These are phyloP conservation scores for Ogataea ramenticola DNA, from an alignment of 805 yeast genomes.

Conservation along the genomic window DNA sequence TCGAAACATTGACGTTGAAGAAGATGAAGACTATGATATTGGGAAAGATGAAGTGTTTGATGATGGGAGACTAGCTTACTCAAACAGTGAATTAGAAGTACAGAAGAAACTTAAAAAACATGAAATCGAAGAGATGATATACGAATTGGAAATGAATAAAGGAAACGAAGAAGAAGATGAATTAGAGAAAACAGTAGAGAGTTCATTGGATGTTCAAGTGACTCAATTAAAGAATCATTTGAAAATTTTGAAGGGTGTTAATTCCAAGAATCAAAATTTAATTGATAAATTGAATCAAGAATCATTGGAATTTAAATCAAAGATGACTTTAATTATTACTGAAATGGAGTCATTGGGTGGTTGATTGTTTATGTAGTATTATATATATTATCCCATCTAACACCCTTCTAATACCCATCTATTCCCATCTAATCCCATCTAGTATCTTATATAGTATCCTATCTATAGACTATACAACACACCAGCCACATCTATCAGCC, in stretches of 20 bases:
- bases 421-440: no score
- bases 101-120: slow-evolving; percentile 19
- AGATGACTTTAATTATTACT: not conserved
- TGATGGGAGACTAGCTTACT: slow-evolving; percentile 24
- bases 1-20: not conserved
- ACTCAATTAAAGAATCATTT: not conserved
- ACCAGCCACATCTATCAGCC: no score
- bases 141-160: slow-evolving; percentile 22
- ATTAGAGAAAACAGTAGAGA: not conserved
- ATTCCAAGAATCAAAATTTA: not conserved
- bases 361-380: no score
- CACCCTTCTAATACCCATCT: no score
- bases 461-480: no score
- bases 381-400: no score
- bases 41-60: slow-evolving; percentile 15
- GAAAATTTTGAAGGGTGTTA: not conserved
- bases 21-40: slow-evolving; percentile 5
- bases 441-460: no score
- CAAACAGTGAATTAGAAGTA: slow-evolving; percentile 18
- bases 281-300: not conserved
- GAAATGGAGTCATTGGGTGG: not conserved
- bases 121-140: slow-evolving; percentile 28
- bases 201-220: not conserved
- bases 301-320: not conserved
- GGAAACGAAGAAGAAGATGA: slow-evolving; percentile 10